Percentiles rank a stretch among this genome's conserved stretches.
Evolutionary conservation across 441 rosid genomes (phyloP).

Genomic region (Macaranga tanarius): DNA sequence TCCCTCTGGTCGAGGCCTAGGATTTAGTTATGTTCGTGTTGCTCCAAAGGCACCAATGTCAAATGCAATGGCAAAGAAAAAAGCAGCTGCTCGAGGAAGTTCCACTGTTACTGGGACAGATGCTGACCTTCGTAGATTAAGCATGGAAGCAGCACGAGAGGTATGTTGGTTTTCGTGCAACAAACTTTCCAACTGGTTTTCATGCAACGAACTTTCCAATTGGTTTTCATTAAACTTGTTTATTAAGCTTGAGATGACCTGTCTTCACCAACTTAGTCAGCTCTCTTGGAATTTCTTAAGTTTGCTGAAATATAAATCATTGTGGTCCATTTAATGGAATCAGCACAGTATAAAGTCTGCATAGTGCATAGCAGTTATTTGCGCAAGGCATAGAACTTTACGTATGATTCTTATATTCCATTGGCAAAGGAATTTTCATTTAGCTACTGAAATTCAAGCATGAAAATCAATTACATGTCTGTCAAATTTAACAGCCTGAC

Average conservation of each 20-base stretch:
- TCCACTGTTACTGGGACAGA: slow-evolving; percentile 97
- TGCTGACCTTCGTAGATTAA: slow-evolving; percentile 98
- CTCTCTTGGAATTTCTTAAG: slow-evolving; percentile 1
- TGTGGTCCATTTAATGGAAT: neutral
- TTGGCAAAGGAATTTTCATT: neutral
- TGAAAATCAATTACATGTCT: neutral
- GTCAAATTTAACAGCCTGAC: neutral
- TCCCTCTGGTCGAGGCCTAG: slow-evolving; percentile 98
- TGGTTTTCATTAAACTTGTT: neutral
- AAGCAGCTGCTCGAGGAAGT: slow-evolving; percentile 85
- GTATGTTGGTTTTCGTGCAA: slow-evolving; percentile 37
- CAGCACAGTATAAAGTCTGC: too few relatives aligned
- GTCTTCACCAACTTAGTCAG: neutral
- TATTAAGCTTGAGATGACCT: neutral
- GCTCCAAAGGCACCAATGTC: slow-evolving; percentile 89
- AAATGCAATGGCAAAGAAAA: slow-evolving; percentile 75
- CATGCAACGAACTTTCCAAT: neutral
- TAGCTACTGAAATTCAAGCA: neutral
- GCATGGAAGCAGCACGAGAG: slow-evolving; percentile 99
- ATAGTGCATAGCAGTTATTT: neutral
- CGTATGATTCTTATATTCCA: neutral
- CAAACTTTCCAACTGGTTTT: neutral
- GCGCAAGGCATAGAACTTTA: neutral
- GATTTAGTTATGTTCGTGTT: slow-evolving; percentile 93
- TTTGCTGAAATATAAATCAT: neutral